Evolutionary conservation across 805 yeast species (phyloP).

Genomic region (Maudiozyma barnettii): DNA sequence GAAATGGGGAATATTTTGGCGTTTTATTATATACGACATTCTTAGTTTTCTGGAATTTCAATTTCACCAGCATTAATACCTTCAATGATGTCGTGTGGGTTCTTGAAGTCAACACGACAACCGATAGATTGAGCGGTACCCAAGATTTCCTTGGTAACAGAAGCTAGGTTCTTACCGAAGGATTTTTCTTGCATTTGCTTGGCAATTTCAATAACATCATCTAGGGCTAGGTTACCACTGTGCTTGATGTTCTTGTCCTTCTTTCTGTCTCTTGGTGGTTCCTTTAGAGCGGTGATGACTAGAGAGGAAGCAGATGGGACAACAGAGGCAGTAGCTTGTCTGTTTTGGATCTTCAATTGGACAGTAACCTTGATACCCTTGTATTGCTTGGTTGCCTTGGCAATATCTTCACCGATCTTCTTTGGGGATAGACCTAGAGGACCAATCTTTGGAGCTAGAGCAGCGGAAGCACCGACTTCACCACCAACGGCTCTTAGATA

Average conservation of each 20-base stretch:
- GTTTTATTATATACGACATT: slow-evolving; percentile 2
- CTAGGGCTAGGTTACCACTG: slow-evolving; percentile 96
- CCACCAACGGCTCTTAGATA: slow-evolving; percentile 99
- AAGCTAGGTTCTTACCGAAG: slow-evolving; percentile 93
- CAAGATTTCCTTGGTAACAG: slow-evolving; percentile 96
- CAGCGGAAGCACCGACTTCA: slow-evolving; percentile 99
- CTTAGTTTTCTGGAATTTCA: slow-evolving; percentile 44
- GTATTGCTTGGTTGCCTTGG: slow-evolving; percentile 98
- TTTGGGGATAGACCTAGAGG: slow-evolving; percentile 99
- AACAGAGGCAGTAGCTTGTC: slow-evolving; percentile 98
- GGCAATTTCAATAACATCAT: slow-evolving; percentile 94
- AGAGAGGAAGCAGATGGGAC: slow-evolving; percentile 99
- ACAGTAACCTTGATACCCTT: slow-evolving; percentile 99
- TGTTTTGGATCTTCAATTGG: slow-evolving; percentile 97
- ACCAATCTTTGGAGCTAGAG: slow-evolving; percentile 99
- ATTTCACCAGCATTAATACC: slow-evolving; percentile 98
- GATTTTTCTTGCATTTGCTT: slow-evolving; percentile 96
- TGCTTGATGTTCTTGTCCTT: slow-evolving; percentile 99
- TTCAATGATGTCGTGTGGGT: slow-evolving; percentile 98
- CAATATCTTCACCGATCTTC: slow-evolving; percentile 99
- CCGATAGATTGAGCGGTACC: slow-evolving; percentile 99
- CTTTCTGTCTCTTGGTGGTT: slow-evolving; percentile 99
- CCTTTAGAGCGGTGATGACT: slow-evolving; percentile 98
- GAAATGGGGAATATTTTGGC: slow-evolving; percentile 10
- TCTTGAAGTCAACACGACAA: slow-evolving; percentile 98